phyloP scores from a whole-genome alignment of 768 basidiomycete species.

The Russula olivacea region DNA sequence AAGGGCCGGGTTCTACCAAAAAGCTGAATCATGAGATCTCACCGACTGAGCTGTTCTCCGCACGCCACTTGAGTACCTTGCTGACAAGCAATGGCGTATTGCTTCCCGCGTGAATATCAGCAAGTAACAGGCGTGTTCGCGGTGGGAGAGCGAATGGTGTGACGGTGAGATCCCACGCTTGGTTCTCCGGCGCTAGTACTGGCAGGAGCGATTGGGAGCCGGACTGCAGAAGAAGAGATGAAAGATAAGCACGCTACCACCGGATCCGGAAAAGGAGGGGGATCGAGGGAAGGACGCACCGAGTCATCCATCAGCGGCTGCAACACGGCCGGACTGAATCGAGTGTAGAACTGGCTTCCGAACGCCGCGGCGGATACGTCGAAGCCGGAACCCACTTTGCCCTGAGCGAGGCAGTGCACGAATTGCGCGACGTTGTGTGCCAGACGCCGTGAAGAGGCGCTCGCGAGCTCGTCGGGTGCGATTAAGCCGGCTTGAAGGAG shows the following conservation, averaged over 20 bases:
- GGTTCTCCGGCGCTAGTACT: constrained; percentile 57
- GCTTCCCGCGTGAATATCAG: constrained; percentile 94
- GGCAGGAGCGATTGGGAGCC: constrained; percentile 36
- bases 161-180: constrained; percentile 67
- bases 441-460: constrained; percentile 42
- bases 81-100: constrained; percentile 93
- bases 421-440: constrained; percentile 94
- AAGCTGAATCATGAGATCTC: constrained; percentile 2
- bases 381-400: constrained; percentile 97
- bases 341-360: constrained; percentile 88
- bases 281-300: constrained; percentile 31
- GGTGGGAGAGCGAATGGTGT: constrained; percentile 79
- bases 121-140: constrained; percentile 75
- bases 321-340: constrained; percentile 73
- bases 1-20: background rate
- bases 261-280: background rate
- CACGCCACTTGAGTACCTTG: constrained; percentile 86
- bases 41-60: constrained; percentile 56
- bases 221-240: constrained; percentile 22
- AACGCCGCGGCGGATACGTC: constrained; percentile 92
- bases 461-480: constrained; percentile 41
- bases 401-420: constrained; percentile 93
- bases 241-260: constrained; percentile 4
- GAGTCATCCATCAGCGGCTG: constrained; percentile 54
- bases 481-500: constrained; percentile 71